Base-by-base conservation (phyloP, 352 stramenopile species). In the Phytophthora sp. region DNA sequence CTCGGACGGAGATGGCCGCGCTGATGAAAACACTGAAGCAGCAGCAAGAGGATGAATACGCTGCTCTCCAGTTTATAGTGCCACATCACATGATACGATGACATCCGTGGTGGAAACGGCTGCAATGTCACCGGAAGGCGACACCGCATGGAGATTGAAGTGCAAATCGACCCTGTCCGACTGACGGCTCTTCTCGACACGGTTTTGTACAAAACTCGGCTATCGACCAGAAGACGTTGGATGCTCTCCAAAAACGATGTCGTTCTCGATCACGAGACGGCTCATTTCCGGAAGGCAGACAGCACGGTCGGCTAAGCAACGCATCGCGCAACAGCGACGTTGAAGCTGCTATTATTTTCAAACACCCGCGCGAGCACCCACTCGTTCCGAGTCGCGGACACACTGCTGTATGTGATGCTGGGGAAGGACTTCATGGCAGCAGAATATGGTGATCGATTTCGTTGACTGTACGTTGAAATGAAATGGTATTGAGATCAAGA, bases 361-460 rank as follows among this genome's bases (percentile, higher is more conserved):
- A 56, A 41, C 31, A 56, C 16, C 7, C 8, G 47, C 3, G 24
- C 7, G 1, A 44, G 47, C 30, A 20, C 31, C 2, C 47, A 56
- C 8, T 21, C 30, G 1, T 57, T 57, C 13, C 30, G 49, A 11
- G 33, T 57, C 1, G 49, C 31, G 2, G 30, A 57, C 0, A 45
- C 31, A 16, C 31, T 46, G 21, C 31, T 57, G 3, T 57, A 46
- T 13, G 49, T 56, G 20, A 44, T 33, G 49, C 30, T 56, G n/a
- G n/a, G 49, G 20, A 45, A 45, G 20, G 33, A 45, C 12, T 57
- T 57, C 49, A 31, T 57, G 49, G 18, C 7, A 56, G 2, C 20
- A 56, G 16, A 56, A 42, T 3, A 57, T 57, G 49, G 31, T 45
- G 8, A 44, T 56, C 7, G 31, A 56, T 21, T 56, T 56, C 31